Evolutionary conservation across 2,329 filamentous ascomycete species (phyloP), one percentile per base, ranked within the genome.

Genomic region (Neonectria hederae): DNA sequence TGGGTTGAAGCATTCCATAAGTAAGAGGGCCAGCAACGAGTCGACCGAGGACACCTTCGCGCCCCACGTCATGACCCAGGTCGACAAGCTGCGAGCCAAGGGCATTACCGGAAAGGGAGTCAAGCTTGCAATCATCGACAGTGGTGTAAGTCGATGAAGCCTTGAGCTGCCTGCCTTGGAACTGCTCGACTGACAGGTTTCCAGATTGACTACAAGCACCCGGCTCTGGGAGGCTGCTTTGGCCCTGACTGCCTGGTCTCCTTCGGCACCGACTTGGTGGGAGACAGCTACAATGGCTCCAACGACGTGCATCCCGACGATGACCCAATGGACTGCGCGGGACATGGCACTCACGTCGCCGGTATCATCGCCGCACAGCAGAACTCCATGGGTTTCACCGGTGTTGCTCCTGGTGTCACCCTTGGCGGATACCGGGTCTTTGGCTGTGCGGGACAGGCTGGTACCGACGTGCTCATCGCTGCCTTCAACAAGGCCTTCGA

Each of bases 181-280:
- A 1, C 4, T 22, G 13, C 24, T 11, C 24, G 21, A 24, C 28
- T 35, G 8, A 53, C 19, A n/a, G 7, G 11, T 42, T 17, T n/a
- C 1, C 42, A 85, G 83, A 78, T 89, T 49, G 89, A 91, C 73
- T 90, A 90, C 72, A 82, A 78, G 0, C 88, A 91, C 69, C 86
- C 87, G 2, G 86, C 87, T 24, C 83, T 91, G 0, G 89, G 89
- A 14, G 87, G 87, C 49, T 88, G 88, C 71, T 90, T 90, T 72
- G 89, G 89, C 2, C 71, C 80, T 1, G 86, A 83, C 17, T 90
- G 84, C 68, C 78, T 89, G 40, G 85, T 91, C 19, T 80, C 82
- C 3, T 85, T 83, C 62, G 89, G 89, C n/a, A 80, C 80, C 40
- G 87, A 89, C 65, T 79, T 89, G 46, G 83, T 89, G 19, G 88